Percentiles rank a stretch among this genome's conserved stretches.
Evolutionary conservation across 129 eudicot species (phyloP).

Genomic region (Flaveria brownii): DNA sequence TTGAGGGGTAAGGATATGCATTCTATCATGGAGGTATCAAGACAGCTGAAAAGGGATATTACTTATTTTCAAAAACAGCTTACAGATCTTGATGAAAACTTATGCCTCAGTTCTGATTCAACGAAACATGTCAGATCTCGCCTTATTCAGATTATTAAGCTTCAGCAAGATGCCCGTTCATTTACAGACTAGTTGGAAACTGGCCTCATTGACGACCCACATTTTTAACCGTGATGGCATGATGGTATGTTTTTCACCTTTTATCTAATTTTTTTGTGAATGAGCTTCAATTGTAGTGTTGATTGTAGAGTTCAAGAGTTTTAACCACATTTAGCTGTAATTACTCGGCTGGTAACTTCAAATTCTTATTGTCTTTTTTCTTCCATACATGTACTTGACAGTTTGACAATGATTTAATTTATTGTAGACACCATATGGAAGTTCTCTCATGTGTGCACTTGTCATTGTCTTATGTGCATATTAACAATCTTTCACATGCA

Average conservation of each 20-base stretch:
- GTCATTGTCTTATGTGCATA: neutral
- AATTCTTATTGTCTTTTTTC: neutral
- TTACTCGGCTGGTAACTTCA: too few species aligned
- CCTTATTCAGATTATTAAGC: constrained; percentile 57
- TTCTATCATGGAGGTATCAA: constrained; percentile 73
- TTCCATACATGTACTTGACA: neutral
- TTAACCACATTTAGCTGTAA: constrained; percentile 1
- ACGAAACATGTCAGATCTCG: constrained; percentile 66
- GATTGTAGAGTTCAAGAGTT: neutral
- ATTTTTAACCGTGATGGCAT: neutral
- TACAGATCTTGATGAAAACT: constrained; percentile 68
- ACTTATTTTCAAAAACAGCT: constrained; percentile 53
- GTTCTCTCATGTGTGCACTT: constrained; percentile 2
- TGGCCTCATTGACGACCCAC: constrained; percentile 7
- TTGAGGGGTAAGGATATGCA: constrained; percentile 75
- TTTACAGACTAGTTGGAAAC: neutral
- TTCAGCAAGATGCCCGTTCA: constrained; percentile 39
- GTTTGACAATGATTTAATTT: constrained; percentile 2
- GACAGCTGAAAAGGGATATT: constrained; percentile 55
- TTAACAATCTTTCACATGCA: neutral
- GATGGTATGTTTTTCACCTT: constrained; percentile 21
- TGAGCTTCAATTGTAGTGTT: neutral
- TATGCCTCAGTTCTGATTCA: constrained; percentile 78
- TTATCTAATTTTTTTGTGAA: neutral
- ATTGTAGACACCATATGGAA: constrained; percentile 6